Evolutionary conservation across 176 grass and related monocot genomes (phyloP).

Genomic region (Calamus simplicifolius): DNA sequence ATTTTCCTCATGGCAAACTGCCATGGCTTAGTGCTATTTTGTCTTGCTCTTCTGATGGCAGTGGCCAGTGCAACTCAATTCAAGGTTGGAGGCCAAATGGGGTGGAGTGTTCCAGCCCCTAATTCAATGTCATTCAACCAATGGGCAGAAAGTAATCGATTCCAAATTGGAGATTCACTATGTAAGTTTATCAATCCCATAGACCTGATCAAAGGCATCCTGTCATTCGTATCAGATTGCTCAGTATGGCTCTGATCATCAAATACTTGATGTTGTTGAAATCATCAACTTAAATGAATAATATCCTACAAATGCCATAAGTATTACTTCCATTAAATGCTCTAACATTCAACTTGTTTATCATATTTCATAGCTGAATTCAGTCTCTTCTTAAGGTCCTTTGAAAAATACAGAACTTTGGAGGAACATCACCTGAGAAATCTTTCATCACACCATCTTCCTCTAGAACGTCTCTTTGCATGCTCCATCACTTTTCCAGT

Average conservation of each 20-base stretch:
- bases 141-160: slow-evolving; percentile 36
- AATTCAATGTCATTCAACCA: slow-evolving; percentile 34
- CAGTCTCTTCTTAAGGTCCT: too few relatives aligned
- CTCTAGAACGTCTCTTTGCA: too few relatives aligned
- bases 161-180: slow-evolving; percentile 59
- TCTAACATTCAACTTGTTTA: too few relatives aligned
- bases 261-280: neutral
- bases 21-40: neutral
- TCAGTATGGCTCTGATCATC: neutral
- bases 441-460: too few relatives aligned
- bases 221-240: neutral
- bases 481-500: too few relatives aligned
- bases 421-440: too few relatives aligned
- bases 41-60: slow-evolving; percentile 11
- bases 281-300: too few relatives aligned
- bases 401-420: too few relatives aligned
- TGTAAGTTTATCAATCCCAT: slow-evolving; percentile 23
- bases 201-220: neutral
- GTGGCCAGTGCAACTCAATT: slow-evolving; percentile 43
- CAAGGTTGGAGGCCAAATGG: slow-evolving; percentile 41
- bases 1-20: slow-evolving; percentile 25
- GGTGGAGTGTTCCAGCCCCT: slow-evolving; percentile 40
- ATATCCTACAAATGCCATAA: too few relatives aligned
- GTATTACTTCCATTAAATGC: too few relatives aligned
- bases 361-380: too few relatives aligned